Evolutionary conservation across 352 stramenopile species (phyloP).

Genomic region (Phytophthora multivora): DNA sequence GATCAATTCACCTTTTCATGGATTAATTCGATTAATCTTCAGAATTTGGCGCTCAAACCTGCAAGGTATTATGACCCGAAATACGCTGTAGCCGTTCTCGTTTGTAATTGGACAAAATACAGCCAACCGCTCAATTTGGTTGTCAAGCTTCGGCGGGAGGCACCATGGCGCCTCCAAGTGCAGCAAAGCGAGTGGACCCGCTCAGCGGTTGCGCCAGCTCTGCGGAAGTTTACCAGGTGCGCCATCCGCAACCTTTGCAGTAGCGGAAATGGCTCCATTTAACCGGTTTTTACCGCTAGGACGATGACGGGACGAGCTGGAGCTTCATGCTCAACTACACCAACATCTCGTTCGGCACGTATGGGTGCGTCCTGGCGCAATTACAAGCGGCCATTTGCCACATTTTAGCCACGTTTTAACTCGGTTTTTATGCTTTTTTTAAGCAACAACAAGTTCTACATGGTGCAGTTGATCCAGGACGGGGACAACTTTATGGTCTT

Average conservation of each 20-base stretch:
- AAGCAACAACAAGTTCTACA: slow-evolving; percentile 86
- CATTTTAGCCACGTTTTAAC: too few species aligned
- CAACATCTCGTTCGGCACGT: slow-evolving; percentile 53
- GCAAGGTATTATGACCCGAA: too few species aligned
- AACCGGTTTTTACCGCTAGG: slow-evolving; percentile 23
- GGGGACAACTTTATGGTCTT: slow-evolving; percentile 51
- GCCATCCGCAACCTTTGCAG: not conserved
- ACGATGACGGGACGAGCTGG: slow-evolving; percentile 37
- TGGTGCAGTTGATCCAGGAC: slow-evolving; percentile 68
- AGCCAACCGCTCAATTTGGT: slow-evolving; percentile 10
- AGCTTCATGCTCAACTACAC: slow-evolving; percentile 60
- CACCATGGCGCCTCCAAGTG: slow-evolving; percentile 16
- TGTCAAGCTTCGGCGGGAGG: not conserved
- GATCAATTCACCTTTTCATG: too few species aligned
- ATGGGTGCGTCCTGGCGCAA: slow-evolving; percentile 33
- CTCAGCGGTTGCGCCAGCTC: slow-evolving; percentile 36
- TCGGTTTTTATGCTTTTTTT: too few species aligned
- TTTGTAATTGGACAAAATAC: slow-evolving; percentile 29
- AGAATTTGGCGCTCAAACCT: too few species aligned
- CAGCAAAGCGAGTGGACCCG: slow-evolving; percentile 31
- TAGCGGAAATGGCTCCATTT: not conserved
- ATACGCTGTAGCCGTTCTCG: slow-evolving; percentile 14
- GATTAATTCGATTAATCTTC: too few species aligned
- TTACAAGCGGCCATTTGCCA: not conserved
- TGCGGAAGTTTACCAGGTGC: slow-evolving; percentile 35